Percentiles rank a stretch among this genome's conserved stretches.
phyloP scores from a whole-genome alignment of 768 basidiomycete genomes.

The Panellus pusillus region DNA sequence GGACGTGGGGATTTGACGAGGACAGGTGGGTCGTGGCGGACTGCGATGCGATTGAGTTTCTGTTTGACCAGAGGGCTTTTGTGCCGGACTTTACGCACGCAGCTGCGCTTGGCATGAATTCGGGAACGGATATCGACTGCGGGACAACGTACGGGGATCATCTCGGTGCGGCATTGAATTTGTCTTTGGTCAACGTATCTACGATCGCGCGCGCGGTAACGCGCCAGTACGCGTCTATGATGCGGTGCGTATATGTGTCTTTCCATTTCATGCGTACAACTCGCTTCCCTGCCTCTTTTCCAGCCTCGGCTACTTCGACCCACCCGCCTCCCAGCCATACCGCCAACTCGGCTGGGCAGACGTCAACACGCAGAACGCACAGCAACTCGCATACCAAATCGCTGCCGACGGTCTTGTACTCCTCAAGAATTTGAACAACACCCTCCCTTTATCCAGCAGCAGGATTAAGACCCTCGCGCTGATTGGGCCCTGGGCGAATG shows the following conservation, averaged over 20 bases:
- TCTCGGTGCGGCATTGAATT: conserved; percentile 48
- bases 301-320: conserved; percentile 59
- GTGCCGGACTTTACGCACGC: conserved; percentile 43
- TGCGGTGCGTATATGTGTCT: conserved; percentile 37
- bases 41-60: conserved; percentile 53
- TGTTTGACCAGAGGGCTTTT: conserved; percentile 47
- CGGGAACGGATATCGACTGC: conserved; percentile 57
- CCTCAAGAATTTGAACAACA: conserved; percentile 58
- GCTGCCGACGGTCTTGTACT: conserved; percentile 58
- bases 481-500: conserved; percentile 60
- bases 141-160: conserved; percentile 45
- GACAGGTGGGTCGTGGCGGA: conserved; percentile 56
- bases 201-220: conserved; percentile 44
- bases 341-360: conserved; percentile 48
- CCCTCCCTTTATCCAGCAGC: conserved; percentile 48
- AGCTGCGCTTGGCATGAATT: conserved; percentile 48
- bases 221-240: conserved; percentile 52
- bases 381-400: conserved; percentile 49
- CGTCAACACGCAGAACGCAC: conserved; percentile 47
- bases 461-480: conserved; percentile 45
- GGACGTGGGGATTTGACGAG: conserved; percentile 49
- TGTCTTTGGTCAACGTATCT: conserved; percentile 42
- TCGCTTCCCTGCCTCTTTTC: neutral
- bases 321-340: conserved; percentile 47
- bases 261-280: neutral